Base-by-base conservation (phyloP, 495 filamentous ascomycete species). In the Aspergillus nanangensis region DNA sequence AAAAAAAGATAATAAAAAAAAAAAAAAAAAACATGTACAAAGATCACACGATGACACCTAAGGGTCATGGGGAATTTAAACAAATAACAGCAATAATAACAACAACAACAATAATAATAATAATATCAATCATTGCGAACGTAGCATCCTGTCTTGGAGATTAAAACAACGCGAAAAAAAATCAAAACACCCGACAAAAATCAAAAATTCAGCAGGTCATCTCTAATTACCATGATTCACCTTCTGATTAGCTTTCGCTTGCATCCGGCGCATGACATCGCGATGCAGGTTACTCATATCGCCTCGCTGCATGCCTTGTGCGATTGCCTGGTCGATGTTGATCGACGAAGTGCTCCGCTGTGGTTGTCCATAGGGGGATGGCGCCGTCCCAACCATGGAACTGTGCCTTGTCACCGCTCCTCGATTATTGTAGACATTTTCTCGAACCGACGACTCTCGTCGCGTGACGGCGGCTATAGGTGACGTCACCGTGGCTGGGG, bases 261-360 rank as follows among this genome's bases (percentile, higher is more conserved):
- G 92, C 84, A 97, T 85, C 61, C 75, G 80, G 52, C 88, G 71
- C 77, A 97, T 76, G 1, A 87, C 89, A 47, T 92, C 82, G 41
- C 84, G 72, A 63, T 97, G 92, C 32, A 83, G 71, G 34, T 88
- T 86, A 27, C 84, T 69, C 75, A 95, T 81, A 50, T 82, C 80
- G 0, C 83, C 81, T 8, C 79, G 81, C 36, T 88, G 74, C 88
- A 94, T 93, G 45, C 81, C 75, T 52, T 82, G 78, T 41, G 89
- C 87, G 47, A 87, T 79, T 39, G 74, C 71, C 35, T 72, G 76
- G 53, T 45, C 61, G 57, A 58, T 69, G 55, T 61, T 74, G 58
- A 39, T 33, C 49, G 67, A 24, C 15, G 50, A 69, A 32, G 48
- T 56, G 17, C 63, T 64, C 4, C 58, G 61, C 52, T 58, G 61